Percentiles rank a stretch among this genome's conserved stretches.
Evolutionary conservation across 257 asterid genomes (phyloP).

Genomic region (Paraleonurus japonicus): DNA sequence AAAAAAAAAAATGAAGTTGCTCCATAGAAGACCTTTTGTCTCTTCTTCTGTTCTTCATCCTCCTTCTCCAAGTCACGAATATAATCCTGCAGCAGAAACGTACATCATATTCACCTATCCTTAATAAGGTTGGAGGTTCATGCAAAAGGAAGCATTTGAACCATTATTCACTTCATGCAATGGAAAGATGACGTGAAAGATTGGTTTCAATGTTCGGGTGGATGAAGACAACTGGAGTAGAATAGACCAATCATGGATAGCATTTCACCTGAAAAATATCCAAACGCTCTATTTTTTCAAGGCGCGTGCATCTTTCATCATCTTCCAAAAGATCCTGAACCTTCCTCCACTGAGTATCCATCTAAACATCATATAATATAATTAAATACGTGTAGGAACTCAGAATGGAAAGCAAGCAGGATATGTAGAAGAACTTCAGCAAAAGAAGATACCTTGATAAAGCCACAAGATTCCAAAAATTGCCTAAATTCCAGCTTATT

Average conservation of each 20-base stretch:
- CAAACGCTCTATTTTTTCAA: constrained; percentile 85
- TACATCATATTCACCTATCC: constrained; percentile 14
- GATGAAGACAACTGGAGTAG: constrained; percentile 1
- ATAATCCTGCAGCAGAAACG: constrained; percentile 63
- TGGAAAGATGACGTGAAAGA: constrained; percentile 12
- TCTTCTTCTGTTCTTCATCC: constrained; percentile 89
- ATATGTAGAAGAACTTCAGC: neutral
- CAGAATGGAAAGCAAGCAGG: constrained; percentile 10
- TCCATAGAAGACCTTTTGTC: constrained; percentile 58
- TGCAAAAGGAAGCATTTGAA: neutral
- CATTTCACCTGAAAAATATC: constrained; percentile 82
- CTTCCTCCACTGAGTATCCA: constrained; percentile 97
- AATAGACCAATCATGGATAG: constrained; percentile 17
- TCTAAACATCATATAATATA: constrained; percentile 41
- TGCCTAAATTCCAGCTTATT: constrained; percentile 76
- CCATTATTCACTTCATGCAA: constrained; percentile 10
- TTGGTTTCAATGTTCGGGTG: constrained; percentile 1
- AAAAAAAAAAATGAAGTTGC: constrained; percentile 6
- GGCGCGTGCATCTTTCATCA: constrained; percentile 89
- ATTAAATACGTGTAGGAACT: neutral
- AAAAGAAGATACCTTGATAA: constrained; percentile 61
- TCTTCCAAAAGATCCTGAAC: constrained; percentile 95
- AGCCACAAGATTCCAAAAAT: constrained; percentile 80
- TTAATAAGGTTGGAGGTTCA: constrained; percentile 18
- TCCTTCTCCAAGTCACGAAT: constrained; percentile 92